phyloP scores from a whole-genome alignment of 108 stramenopile species.

The Pseudonitzschia delicatissima region DNA sequence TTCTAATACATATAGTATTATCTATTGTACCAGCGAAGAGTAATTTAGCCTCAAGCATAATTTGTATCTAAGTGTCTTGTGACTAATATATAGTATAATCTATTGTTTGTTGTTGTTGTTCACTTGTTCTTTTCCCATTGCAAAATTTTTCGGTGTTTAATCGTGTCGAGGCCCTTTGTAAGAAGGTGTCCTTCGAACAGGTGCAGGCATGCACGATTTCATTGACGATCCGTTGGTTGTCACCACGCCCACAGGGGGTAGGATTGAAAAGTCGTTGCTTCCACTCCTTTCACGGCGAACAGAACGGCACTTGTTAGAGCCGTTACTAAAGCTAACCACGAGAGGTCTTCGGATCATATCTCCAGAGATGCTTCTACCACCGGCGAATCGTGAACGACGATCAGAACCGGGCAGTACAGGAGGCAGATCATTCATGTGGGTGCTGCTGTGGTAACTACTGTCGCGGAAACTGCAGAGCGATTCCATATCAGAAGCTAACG shows the following conservation, averaged over 20 bases:
- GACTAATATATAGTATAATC: too few relatives aligned
- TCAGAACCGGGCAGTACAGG: conserved; percentile 1
- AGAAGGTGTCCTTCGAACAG: not conserved
- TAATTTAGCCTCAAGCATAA: too few relatives aligned
- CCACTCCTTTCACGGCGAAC: not conserved
- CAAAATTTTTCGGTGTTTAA: too few relatives aligned
- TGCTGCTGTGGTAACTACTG: not conserved
- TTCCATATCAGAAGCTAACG: conserved; percentile 28
- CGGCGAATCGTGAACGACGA: not conserved
- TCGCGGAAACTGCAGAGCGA: conserved; percentile 21
- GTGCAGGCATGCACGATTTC: conserved; percentile 7
- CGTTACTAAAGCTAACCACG: not conserved
- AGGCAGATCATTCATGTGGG: not conserved
- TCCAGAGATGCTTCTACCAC: not conserved
- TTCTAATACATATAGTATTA: too few relatives aligned
- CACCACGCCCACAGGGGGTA: not conserved
- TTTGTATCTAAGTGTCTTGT: too few relatives aligned
- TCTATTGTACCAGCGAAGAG: too few relatives aligned
- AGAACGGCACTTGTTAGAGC: not conserved
- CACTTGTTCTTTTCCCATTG: too few relatives aligned
- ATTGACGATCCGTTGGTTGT: not conserved
- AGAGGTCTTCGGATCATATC: not conserved
- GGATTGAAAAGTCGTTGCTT: not conserved
- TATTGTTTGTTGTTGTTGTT: too few relatives aligned
- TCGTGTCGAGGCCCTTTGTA: not conserved